Percentiles rank a stretch among this genome's conserved stretches.
These are phyloP conservation scores for Epichloe hybrida DNA, from an alignment of 2,329 filamentous ascomycete species.

Conservation along the genomic window DNA sequence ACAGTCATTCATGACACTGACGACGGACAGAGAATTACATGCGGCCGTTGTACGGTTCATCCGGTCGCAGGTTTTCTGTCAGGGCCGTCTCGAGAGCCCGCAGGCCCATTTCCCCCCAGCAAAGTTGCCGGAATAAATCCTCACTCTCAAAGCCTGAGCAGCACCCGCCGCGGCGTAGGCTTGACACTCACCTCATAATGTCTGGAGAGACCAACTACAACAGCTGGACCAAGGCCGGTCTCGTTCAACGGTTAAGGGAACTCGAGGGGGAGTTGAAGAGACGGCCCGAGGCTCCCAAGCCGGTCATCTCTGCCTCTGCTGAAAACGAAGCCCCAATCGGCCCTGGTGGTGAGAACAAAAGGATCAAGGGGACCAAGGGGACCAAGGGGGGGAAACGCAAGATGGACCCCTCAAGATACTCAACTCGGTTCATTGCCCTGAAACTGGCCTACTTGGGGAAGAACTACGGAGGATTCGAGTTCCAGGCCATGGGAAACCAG, in stretches of 20 bases:
- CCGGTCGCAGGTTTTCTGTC: slow-evolving; percentile 15
- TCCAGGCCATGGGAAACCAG: slow-evolving; percentile 56
- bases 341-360: not conserved
- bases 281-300: slow-evolving; percentile 18
- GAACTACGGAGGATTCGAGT: slow-evolving; percentile 86
- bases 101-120: not conserved
- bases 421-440: slow-evolving; percentile 72
- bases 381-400: slow-evolving; percentile 25
- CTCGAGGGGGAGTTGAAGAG: slow-evolving; percentile 51
- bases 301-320: slow-evolving; percentile 17
- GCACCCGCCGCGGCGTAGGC: not conserved
- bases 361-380: slow-evolving; percentile 23
- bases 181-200: slow-evolving; percentile 13
- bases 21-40: slow-evolving; percentile 11
- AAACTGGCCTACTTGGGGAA: slow-evolving; percentile 91
- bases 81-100: slow-evolving; percentile 9
- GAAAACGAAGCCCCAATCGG: not conserved
- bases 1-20: not conserved
- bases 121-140: slow-evolving; percentile 4
- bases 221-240: slow-evolving; percentile 53
- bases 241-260: slow-evolving; percentile 53
- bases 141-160: slow-evolving; percentile 3
- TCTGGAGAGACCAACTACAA: slow-evolving; percentile 36
- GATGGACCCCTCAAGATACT: slow-evolving; percentile 70
- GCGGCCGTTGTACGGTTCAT: slow-evolving; percentile 12